A percentile compares a stretch with the other conserved stretches of the same genome.
Conservation (phyloP, 1,284 basidiomycete genomes). For the Serendipita sp. region DNA sequence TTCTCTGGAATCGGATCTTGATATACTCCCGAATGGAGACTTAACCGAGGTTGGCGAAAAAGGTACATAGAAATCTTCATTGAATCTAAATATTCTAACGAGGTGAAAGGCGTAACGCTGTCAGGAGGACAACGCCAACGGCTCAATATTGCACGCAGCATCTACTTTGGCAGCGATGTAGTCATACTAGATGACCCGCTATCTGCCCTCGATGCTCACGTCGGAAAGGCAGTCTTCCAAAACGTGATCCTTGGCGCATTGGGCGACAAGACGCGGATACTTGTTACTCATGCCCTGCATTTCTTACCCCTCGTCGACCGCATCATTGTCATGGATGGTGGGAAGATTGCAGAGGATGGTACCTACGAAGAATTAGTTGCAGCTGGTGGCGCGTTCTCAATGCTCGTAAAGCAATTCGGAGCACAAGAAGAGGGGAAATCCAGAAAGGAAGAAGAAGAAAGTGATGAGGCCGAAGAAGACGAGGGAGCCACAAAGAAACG, state of each 20-base stretch:
- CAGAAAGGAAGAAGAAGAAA: conserved; percentile 21
- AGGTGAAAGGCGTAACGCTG: conserved; percentile 51
- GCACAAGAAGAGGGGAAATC: conserved; percentile 32
- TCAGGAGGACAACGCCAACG: conserved; percentile 74
- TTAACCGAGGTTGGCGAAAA: conserved; percentile 86
- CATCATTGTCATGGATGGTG: conserved; percentile 56
- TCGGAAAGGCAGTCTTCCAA: conserved; percentile 75
- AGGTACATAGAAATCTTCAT: conserved; percentile 19
- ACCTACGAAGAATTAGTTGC: conserved; percentile 55
- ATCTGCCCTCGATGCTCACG: conserved; percentile 72
- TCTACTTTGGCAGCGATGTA: conserved; percentile 76
- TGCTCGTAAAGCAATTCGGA: conserved; percentile 55
- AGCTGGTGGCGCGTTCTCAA: conserved; percentile 53
- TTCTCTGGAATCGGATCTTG: conserved; percentile 66
- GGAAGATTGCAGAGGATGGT: conserved; percentile 61
- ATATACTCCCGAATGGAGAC: conserved; percentile 70
- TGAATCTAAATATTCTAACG: not conserved
- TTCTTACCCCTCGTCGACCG: conserved; percentile 69
- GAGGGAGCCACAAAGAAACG: conserved; percentile 19
- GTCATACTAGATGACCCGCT: conserved; percentile 78
- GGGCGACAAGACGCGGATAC: conserved; percentile 59
- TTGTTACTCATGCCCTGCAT: conserved; percentile 74
- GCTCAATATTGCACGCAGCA: conserved; percentile 64
- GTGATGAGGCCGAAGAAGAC: conserved; percentile 24
- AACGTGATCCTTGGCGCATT: conserved; percentile 59